Conservation (phyloP, 805 yeast genomes). For the Saccharomycopsis fibuligera region DNA sequence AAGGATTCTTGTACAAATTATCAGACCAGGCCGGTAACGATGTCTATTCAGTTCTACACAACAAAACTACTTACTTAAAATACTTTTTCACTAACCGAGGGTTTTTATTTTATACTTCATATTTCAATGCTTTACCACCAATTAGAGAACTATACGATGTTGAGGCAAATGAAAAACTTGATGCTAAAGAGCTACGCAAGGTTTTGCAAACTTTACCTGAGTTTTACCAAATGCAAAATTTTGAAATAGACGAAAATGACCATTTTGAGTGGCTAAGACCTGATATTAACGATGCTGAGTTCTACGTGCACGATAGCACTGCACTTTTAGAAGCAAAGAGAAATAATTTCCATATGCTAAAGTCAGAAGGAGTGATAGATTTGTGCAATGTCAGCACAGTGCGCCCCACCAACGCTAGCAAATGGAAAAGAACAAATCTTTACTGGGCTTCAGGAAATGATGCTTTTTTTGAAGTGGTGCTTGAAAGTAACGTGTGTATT, state of each 20-base stretch:
- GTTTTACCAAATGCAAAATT: constrained; percentile 25
- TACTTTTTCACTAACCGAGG: constrained; percentile 58
- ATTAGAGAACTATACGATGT: constrained; percentile 25
- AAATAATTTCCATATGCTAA: constrained; percentile 45
- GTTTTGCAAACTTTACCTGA: constrained; percentile 28
- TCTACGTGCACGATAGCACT: constrained; percentile 42
- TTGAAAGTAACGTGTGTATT: too few species aligned
- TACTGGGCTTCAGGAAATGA: too few species aligned
- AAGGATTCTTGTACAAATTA: constrained; percentile 57
- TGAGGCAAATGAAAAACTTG: background rate
- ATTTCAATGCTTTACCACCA: constrained; percentile 57
- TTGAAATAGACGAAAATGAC: constrained; percentile 22
- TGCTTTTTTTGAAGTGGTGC: too few species aligned
- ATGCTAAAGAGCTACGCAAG: constrained; percentile 21
- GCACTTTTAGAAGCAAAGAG: constrained; percentile 68
- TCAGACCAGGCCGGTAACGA: constrained; percentile 38
- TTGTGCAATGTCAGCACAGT: too few species aligned
- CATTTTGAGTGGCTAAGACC: constrained; percentile 47
- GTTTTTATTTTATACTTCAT: constrained; percentile 51
- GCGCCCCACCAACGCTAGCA: too few species aligned
- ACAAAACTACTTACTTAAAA: constrained; percentile 39
- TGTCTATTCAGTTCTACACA: constrained; percentile 29
- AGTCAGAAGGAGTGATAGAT: constrained; percentile 59
- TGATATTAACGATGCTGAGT: constrained; percentile 32
- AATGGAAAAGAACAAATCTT: too few species aligned